Evolutionary conservation across 1,284 basidiomycete species (phyloP).

Genomic region (Irpex lacteus): DNA sequence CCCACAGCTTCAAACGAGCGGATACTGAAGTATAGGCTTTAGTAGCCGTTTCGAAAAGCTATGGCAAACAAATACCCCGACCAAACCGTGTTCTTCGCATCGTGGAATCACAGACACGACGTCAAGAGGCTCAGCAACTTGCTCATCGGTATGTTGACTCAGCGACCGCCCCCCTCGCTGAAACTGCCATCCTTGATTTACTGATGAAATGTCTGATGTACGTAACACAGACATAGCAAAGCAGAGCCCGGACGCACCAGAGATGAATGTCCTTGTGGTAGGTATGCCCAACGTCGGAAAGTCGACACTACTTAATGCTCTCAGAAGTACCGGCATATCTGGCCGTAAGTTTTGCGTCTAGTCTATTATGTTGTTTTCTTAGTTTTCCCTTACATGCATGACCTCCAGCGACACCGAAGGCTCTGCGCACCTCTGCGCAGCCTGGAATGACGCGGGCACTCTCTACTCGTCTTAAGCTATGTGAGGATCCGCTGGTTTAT

Average conservation of each 20-base stretch:
- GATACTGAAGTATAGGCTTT: background rate
- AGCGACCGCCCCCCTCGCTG: background rate
- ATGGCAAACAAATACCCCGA: constrained; percentile 67
- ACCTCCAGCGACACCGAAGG: constrained; percentile 69
- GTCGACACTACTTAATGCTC: constrained; percentile 88
- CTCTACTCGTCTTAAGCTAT: constrained; percentile 82
- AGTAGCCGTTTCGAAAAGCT: constrained; percentile 66
- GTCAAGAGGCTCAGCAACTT: constrained; percentile 60
- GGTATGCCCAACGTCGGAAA: constrained; percentile 99
- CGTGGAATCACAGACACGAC: constrained; percentile 64
- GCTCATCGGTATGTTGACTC: constrained; percentile 63
- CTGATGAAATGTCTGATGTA: background rate
- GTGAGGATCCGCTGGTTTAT: constrained; percentile 80
- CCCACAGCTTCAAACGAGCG: constrained; percentile 5
- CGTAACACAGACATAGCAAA: constrained; percentile 60
- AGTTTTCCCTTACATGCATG: background rate
- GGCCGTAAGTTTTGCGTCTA: constrained; percentile 55
- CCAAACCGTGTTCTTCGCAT: constrained; percentile 66
- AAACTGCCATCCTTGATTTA: background rate
- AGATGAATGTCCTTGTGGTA: constrained; percentile 85
- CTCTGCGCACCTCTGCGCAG: constrained; percentile 84
- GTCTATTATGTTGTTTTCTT: background rate
- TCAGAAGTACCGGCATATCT: constrained; percentile 85
- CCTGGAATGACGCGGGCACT: constrained; percentile 86
- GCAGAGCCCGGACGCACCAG: constrained; percentile 61